Percentiles rank a stretch among this genome's conserved stretches.
Evolutionary conservation across 2,329 filamentous ascomycete genomes (phyloP).

Genomic region (Juglanconis sp.): DNA sequence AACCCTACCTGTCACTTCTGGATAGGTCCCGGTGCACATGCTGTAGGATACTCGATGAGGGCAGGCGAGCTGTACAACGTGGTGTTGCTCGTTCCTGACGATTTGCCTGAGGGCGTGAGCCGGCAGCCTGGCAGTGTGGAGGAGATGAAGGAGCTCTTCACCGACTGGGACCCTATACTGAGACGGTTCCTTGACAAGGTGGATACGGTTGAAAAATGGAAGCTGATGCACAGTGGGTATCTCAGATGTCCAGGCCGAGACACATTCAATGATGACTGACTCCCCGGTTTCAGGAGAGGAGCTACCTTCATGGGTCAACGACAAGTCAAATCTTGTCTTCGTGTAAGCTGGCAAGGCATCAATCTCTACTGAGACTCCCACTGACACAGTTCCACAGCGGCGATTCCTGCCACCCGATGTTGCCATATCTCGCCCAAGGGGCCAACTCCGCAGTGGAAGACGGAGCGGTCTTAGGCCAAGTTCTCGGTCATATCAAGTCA

Average conservation of each 20-base stretch:
- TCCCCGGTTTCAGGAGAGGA: constrained; percentile 32
- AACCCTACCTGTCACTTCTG: constrained; percentile 57
- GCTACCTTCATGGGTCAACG: constrained; percentile 53
- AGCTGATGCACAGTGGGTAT: constrained; percentile 52
- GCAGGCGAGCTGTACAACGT: constrained; percentile 61
- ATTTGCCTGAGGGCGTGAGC: constrained; percentile 42
- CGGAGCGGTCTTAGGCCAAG: constrained; percentile 59
- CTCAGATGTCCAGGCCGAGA: too few species aligned
- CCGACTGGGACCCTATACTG: constrained; percentile 61
- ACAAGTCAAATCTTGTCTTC: constrained; percentile 47
- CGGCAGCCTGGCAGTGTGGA: constrained; percentile 51
- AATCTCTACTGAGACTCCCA: constrained; percentile 22
- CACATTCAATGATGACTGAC: too few species aligned
- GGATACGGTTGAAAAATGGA: constrained; percentile 65
- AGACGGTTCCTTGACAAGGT: constrained; percentile 44
- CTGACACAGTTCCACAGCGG: constrained; percentile 34
- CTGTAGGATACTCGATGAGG: constrained; percentile 60
- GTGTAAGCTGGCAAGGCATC: constrained; percentile 35
- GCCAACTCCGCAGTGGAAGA: constrained; percentile 68
- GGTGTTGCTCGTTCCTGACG: constrained; percentile 63
- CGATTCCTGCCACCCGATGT: constrained; percentile 63
- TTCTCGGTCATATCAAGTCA: constrained; percentile 49
- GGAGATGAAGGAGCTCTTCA: constrained; percentile 60
- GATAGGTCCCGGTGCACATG: constrained; percentile 61
- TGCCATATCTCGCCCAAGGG: constrained; percentile 62